Evolutionary conservation across 2,329 filamentous ascomycete species (phyloP), one percentile per base, ranked within the genome.

Genomic region (Raffaelea ambrosiae): DNA sequence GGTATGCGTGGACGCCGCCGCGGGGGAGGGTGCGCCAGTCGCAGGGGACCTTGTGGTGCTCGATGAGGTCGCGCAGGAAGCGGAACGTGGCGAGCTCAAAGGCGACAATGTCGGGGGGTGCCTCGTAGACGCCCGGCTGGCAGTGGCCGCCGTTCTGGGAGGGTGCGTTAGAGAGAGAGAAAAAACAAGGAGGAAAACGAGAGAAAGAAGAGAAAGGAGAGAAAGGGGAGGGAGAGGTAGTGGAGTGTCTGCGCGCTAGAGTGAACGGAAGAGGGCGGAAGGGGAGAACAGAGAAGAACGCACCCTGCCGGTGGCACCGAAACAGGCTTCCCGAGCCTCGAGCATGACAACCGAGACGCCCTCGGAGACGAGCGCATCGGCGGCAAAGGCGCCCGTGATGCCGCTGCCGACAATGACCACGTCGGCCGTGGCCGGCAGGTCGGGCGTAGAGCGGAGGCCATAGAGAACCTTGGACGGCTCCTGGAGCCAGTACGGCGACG

Each of bases 261-360:
- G n/a, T n/a, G n/a, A n/a, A n/a, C n/a, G n/a, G n/a, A n/a, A n/a
- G n/a, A n/a, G n/a, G n/a, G n/a, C n/a, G n/a, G n/a, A n/a, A n/a
- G n/a, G n/a, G n/a, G n/a, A n/a, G n/a, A n/a, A n/a, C 21, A 43
- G 42, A 21, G 7, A 26, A 26, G 29, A 42, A 71, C n/a, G n/a
- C 79, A 86, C 83, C 59, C 86, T 68, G n/a, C 86, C 86, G 1
- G 86, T 91, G n/a, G 86, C 86, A 18, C 86, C 86, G 77, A 79
- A 89, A 59, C 86, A 90, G 4, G 82, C 84, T 67, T 90, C 86
- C 57, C 86, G 73, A 14, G 86, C 86, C 65, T 91, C 86, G 5
- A 91, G 70, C 69, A 90, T 74, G 5, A 90, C 70, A 8, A 89
- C 74, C n/a, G 66, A 70, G 50, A 73, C 66, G 1, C 39, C 47